Base-by-base conservation (phyloP, 768 basidiomycete species). In the Amanita molliuscula region DNA sequence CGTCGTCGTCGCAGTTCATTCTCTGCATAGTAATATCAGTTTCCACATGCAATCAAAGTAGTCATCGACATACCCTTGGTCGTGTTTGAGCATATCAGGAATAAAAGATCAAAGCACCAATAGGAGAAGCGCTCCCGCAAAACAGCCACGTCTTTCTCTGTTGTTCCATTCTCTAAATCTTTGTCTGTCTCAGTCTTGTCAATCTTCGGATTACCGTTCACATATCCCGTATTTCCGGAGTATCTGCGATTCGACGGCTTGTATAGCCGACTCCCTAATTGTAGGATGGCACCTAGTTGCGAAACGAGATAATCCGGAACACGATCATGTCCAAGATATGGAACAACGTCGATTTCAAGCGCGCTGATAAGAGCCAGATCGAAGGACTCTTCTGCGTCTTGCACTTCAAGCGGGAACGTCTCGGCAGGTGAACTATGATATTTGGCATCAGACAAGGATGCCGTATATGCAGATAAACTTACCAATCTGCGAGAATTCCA, bases 41-140 rank as follows among this genome's bases (percentile, higher is more conserved):
- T 34, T 26, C 40, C 7, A n/a, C 15, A 15, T n/a, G 18, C 47
- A 18, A 15, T 37, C 29, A 0, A 47, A 26, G 41, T 1, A 9
- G 40, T 8, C n/a, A 31, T 41, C 4, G 20, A 52, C 68, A 25
- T 52, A 83, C 87, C 84, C 65, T 70, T 73, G 1, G 77, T 78
- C 0, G 71, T 68, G 56, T 81, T 67, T 0, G 87, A 85, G 57
- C 88, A 93, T 26, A 93, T 72, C 55, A 86, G 61, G 63, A 94
- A 93, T 29, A 95, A 62, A 9, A 93, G 67, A 58, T 95, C 91
- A 50, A 94, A 84, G 60, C 88, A 92, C 91, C 91, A 94, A 67
- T 89, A 93, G 6, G 88, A 83, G 61, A 94, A 94, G 6, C 89
- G 74, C 62, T 94, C 92, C 34, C 91, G 70, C 1, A 85, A 83